Evolutionary conservation across 2,329 filamentous ascomycete genomes (phyloP), one percentile per base, ranked within the genome.

Genomic region (Xylariaceae sp.): DNA sequence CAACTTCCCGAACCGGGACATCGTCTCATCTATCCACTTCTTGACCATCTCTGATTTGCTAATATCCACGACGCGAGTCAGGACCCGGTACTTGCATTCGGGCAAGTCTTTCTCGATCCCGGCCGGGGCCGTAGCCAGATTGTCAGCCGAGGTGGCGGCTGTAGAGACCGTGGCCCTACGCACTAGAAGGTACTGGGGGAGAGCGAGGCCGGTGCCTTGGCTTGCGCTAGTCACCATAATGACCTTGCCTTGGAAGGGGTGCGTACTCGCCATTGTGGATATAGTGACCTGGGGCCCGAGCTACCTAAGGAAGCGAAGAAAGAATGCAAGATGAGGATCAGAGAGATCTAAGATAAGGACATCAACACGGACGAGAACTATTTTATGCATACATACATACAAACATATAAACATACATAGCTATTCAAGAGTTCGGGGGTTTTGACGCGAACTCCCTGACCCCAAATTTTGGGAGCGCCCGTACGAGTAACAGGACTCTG

Each of bases 1-100:
- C 18, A 71, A 40, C 16, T 40, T 58, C 12, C 67, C 65, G 5
- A 69, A 74, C 52, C 57, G 66, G 7, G 56, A 52, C 19, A 70
- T 63, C 0, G 73, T 71, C 16, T 64, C 57, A 2, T 68, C 59
- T 37, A 74, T 71, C 72, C 73, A 75, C 10, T 44, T 41, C 20
- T 71, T 64, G 18, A 75, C 71, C 16, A 67, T 51, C 5, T 65
- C 62, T 12, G 60, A 57, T 16, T 72, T 68, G 10, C 65, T 62
- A 5, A 74, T 68, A 0, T 37, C 32, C 12, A 37, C 32, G 5
- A 37, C 32, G 5, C 32, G 32, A 16, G 32, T 37, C 9, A 37
- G 6, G 12, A 37, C 32, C 32, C 32, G 5, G 32, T 37, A 4
- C 12, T 16, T 12, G 32, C 32, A 37, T 16, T 37, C 32, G 32